Evolutionary conservation across 371 early-diverging fungal species (phyloP).

Genomic region (Rhizomucor pusillus): DNA sequence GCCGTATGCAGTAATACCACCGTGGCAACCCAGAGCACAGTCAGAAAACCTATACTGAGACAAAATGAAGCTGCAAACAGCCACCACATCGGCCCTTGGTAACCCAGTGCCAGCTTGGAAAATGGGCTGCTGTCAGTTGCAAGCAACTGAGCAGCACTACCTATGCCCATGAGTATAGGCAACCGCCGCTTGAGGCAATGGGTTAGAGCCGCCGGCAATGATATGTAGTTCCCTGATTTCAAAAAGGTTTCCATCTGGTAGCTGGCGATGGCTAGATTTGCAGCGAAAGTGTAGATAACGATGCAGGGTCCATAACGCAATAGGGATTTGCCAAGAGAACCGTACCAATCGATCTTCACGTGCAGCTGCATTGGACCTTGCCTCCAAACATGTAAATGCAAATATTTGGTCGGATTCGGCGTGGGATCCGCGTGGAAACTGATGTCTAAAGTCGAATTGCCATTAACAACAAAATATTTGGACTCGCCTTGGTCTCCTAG

Average conservation of each 20-base stretch:
- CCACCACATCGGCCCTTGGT: background rate
- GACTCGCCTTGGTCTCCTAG: slow-evolving; percentile 56
- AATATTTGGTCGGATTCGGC: slow-evolving; percentile 17
- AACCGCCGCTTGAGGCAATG: too few species aligned
- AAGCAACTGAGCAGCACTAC: too few species aligned
- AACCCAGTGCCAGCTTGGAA: background rate
- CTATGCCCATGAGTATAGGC: too few species aligned
- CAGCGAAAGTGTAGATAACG: slow-evolving; percentile 23
- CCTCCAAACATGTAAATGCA: slow-evolving; percentile 61
- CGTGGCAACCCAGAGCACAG: background rate
- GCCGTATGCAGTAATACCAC: background rate
- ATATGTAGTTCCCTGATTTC: background rate
- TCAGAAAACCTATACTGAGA: background rate
- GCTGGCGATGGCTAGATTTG: background rate
- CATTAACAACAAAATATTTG: slow-evolving; percentile 11
- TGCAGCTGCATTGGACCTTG: slow-evolving; percentile 41
- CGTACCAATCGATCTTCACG: slow-evolving; percentile 69
- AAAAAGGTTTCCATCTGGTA: background rate
- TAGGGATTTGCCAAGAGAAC: slow-evolving; percentile 66
- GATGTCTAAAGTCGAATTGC: slow-evolving; percentile 10
- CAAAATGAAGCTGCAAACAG: background rate
- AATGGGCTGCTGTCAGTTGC: background rate
- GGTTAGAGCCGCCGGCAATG: background rate
- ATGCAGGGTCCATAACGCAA: slow-evolving; percentile 59
- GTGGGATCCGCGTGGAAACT: slow-evolving; percentile 24